These are phyloP conservation scores for Phialemonium atrogriseum DNA, from an alignment of 2,329 filamentous ascomycete species.

Conservation along the genomic window DNA sequence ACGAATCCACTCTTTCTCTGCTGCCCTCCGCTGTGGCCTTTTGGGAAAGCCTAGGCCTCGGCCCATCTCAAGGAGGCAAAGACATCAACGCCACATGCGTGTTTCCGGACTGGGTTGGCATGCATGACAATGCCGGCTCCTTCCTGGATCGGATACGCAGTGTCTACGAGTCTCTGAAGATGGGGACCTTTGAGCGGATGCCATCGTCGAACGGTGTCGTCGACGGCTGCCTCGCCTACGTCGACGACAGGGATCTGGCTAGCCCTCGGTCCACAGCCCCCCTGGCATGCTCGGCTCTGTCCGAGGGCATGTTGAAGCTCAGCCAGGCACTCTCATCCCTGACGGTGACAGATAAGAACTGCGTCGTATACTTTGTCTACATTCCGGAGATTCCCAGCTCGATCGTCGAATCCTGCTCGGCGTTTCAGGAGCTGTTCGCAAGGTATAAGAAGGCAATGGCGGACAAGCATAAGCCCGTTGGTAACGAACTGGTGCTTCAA, in stretches of 20 bases:
- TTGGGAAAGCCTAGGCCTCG: slow-evolving; percentile 73
- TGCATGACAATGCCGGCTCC: slow-evolving; percentile 49
- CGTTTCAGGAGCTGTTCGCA: slow-evolving; percentile 66
- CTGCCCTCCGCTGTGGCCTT: slow-evolving; percentile 68
- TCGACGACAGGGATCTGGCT: slow-evolving; percentile 35
- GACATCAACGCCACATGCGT: slow-evolving; percentile 64
- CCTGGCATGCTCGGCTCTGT: slow-evolving; percentile 34
- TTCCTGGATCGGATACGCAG: slow-evolving; percentile 63
- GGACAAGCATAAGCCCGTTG: slow-evolving; percentile 36
- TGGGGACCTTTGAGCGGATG: slow-evolving; percentile 56
- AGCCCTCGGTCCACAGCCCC: slow-evolving; percentile 32
- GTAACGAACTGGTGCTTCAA: slow-evolving; percentile 68
- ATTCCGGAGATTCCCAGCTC: slow-evolving; percentile 53
- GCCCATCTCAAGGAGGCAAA: slow-evolving; percentile 62
- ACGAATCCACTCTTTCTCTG: slow-evolving; percentile 62
- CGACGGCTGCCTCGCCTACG: slow-evolving; percentile 41
- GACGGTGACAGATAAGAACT: slow-evolving; percentile 42
- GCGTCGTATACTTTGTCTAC: slow-evolving; percentile 72
- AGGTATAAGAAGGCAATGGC: slow-evolving; percentile 44
- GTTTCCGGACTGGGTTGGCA: slow-evolving; percentile 56
- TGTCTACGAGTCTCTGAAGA: slow-evolving; percentile 64
- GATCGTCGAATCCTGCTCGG: slow-evolving; percentile 62
- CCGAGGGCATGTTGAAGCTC: slow-evolving; percentile 40
- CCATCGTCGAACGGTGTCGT: slow-evolving; percentile 31
- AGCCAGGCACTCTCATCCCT: slow-evolving; percentile 36